Percentiles rank a stretch among this genome's conserved stretches.
Conservation (phyloP, 805 yeast species). For the Diddensiella santjacobensis region DNA sequence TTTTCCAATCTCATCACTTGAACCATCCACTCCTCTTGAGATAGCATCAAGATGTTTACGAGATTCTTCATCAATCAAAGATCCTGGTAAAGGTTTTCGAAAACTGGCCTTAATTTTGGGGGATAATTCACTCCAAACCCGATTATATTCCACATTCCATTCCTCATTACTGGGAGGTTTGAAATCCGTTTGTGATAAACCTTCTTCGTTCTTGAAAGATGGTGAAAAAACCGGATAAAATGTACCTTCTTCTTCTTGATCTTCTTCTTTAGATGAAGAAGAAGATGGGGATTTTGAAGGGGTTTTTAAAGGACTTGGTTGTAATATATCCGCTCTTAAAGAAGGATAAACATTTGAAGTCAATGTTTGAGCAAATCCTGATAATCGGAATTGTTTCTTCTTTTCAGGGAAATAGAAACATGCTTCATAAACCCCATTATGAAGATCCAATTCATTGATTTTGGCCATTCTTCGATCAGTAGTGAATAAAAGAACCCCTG, state of each 20-base stretch:
- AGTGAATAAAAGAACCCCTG: constrained; percentile 63
- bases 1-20: constrained; percentile 50
- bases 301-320: constrained; percentile 13
- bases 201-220: constrained; percentile 9
- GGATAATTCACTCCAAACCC: constrained; percentile 63
- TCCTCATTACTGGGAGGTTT: constrained; percentile 51
- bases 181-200: constrained; percentile 1
- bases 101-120: constrained; percentile 59
- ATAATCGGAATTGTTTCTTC: constrained; percentile 67
- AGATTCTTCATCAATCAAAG: constrained; percentile 51
- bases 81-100: constrained; percentile 71
- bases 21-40: constrained; percentile 80
- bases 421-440: constrained; percentile 62
- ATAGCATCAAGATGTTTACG: constrained; percentile 63
- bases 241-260: constrained; percentile 9
- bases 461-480: constrained; percentile 72
- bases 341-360: constrained; percentile 27
- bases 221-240: constrained; percentile 22
- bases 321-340: constrained; percentile 12
- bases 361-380: constrained; percentile 58
- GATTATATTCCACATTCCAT: constrained; percentile 59
- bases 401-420: constrained; percentile 65
- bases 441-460: constrained; percentile 41
- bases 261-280: constrained; percentile 5
- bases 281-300: background rate